Percentiles rank a stretch among this genome's conserved stretches.
Conservation (phyloP, 805 yeast species). For the Wickerhamiella dianesei region DNA sequence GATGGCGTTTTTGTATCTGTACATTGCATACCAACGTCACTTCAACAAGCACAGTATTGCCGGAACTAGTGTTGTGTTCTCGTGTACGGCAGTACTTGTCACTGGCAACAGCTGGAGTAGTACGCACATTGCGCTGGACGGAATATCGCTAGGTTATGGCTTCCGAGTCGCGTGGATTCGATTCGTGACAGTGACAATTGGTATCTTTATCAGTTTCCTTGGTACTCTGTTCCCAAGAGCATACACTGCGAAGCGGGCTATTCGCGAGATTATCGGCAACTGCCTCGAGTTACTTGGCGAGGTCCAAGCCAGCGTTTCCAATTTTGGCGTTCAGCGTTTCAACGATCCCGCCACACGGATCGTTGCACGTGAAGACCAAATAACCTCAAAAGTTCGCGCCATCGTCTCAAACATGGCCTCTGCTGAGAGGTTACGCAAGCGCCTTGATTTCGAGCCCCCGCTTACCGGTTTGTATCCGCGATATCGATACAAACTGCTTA, state of each 20-base stretch:
- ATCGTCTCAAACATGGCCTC: conserved; percentile 14
- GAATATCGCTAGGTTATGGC: conserved; percentile 20
- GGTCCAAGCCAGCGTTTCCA: conserved; percentile 21
- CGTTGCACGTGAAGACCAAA: conserved; percentile 15
- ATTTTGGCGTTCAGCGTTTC: conserved; percentile 22
- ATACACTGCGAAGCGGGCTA: conserved; percentile 22
- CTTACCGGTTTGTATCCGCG: conserved; percentile 25
- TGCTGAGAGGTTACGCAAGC: conserved; percentile 13
- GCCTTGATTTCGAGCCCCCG: conserved; percentile 25
- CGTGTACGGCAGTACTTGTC: conserved; percentile 22
- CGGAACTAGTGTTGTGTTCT: conserved; percentile 21
- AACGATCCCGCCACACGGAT: conserved; percentile 16
- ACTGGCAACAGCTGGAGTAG: conserved; percentile 25
- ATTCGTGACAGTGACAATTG: conserved; percentile 23
- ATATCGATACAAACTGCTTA: conserved; percentile 21
- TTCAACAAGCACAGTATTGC: conserved; percentile 21
- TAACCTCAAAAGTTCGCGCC: conserved; percentile 14
- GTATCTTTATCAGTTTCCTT: conserved; percentile 22
- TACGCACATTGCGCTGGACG: conserved; percentile 13
- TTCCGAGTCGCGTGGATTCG: conserved; percentile 26
- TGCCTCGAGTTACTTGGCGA: conserved; percentile 20
- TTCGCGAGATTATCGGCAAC: conserved; percentile 21
- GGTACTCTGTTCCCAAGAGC: conserved; percentile 25
- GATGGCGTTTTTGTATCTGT: conserved; percentile 18
- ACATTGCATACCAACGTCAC: conserved; percentile 22